Conservation (phyloP, 1,284 basidiomycete species). For the Lentinus polychrous region DNA sequence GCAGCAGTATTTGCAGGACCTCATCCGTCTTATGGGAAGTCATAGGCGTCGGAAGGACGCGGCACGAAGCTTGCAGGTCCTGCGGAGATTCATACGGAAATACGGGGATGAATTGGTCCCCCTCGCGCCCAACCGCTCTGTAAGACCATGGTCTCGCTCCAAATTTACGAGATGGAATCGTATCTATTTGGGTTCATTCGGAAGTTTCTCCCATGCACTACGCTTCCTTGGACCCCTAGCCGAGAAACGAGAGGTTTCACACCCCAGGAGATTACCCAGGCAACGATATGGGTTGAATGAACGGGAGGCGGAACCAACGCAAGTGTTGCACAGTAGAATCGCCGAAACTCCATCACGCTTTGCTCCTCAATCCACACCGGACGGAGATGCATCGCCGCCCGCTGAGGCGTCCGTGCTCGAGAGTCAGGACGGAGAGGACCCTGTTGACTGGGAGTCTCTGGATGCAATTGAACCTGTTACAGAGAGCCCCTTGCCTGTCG, state of each 20-base stretch:
- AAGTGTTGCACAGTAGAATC: background rate
- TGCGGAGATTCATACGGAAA: conserved; percentile 7
- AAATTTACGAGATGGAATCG: background rate
- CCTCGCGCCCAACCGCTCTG: background rate
- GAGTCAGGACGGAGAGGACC: background rate
- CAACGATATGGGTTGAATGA: too few species aligned
- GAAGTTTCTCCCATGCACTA: background rate
- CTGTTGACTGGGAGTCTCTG: background rate
- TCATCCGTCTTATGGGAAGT: conserved; percentile 9
- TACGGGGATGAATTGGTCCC: conserved; percentile 1
- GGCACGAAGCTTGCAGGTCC: conserved; percentile 10
- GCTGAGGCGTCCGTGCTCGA: background rate
- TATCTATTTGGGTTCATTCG: conserved; percentile 1
- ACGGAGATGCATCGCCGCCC: background rate
- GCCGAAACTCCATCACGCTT: background rate
- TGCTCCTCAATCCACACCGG: background rate
- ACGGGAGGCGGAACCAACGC: background rate
- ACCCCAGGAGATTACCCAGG: too few species aligned
- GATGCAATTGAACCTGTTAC: background rate
- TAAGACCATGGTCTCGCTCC: conserved; percentile 4
- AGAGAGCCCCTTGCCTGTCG: conserved; percentile 11
- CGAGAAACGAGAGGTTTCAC: background rate
- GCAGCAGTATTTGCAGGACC: conserved; percentile 28
- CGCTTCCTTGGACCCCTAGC: background rate
- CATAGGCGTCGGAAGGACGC: conserved; percentile 1